Evolutionary conservation across 1,284 basidiomycete species (phyloP).

Genomic region (Exobasidium rhododendri): DNA sequence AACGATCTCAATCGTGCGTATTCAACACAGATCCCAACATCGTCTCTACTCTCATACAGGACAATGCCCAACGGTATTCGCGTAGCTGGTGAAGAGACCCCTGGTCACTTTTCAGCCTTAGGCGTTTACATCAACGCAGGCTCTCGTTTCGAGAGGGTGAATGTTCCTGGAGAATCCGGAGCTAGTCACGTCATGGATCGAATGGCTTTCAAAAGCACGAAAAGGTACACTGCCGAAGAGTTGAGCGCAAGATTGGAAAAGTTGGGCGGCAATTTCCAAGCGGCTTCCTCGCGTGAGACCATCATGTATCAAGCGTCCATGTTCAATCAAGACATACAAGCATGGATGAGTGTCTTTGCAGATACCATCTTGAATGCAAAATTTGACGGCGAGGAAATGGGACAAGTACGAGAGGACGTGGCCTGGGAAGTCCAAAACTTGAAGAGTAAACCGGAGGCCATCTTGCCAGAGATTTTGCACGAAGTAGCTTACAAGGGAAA

Average conservation of each 20-base stretch:
- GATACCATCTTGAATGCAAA: conserved; percentile 82
- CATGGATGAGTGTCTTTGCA: conserved; percentile 80
- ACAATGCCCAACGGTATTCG: conserved; percentile 87
- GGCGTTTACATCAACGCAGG: conserved; percentile 93
- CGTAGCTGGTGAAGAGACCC: conserved; percentile 84
- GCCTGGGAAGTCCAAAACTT: conserved; percentile 91
- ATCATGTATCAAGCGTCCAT: conserved; percentile 98
- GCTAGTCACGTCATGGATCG: conserved; percentile 88
- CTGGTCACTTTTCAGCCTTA: conserved; percentile 90
- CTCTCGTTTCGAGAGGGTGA: conserved; percentile 78
- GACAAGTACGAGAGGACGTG: conserved; percentile 78
- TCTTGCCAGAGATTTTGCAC: conserved; percentile 89
- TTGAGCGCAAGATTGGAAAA: conserved; percentile 80
- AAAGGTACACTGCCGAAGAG: conserved; percentile 62
- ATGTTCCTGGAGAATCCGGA: conserved; percentile 64
- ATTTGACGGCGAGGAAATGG: conserved; percentile 75
- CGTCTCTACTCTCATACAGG: conserved; percentile 60
- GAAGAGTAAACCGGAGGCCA: conserved; percentile 83
- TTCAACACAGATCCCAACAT: conserved; percentile 19
- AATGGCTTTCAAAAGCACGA: conserved; percentile 82
- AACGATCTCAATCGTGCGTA: too few species aligned
- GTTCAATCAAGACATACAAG: conserved; percentile 76
- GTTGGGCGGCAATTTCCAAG: conserved; percentile 87
- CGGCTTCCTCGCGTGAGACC: conserved; percentile 84
- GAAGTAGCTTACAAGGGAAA: conserved; percentile 74